Evolutionary conservation across 1,284 basidiomycete genomes (phyloP).

Genomic region (Tilletia setariae): DNA sequence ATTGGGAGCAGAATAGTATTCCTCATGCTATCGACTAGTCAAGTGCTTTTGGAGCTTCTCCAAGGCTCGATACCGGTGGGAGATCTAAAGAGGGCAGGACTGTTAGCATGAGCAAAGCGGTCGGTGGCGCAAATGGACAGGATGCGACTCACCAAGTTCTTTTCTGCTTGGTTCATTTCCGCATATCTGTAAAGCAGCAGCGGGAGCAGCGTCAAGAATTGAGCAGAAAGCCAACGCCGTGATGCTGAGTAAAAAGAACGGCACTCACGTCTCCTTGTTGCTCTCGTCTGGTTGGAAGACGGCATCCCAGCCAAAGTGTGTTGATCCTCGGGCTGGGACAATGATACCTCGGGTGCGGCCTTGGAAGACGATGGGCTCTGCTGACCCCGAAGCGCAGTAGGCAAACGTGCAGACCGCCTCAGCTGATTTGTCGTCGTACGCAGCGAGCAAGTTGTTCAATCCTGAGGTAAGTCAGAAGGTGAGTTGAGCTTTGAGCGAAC

Average conservation of each 20-base stretch:
- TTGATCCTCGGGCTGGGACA: conserved; percentile 76
- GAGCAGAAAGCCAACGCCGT: no score
- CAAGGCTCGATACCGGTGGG: conserved; percentile 83
- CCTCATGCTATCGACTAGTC: not conserved
- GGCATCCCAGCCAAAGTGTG: conserved; percentile 83
- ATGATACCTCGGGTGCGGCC: conserved; percentile 83
- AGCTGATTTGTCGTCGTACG: conserved; percentile 76
- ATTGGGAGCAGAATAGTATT: no score
- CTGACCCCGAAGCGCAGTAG: conserved; percentile 62
- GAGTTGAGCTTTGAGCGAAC: not conserved
- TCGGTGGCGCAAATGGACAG: not conserved
- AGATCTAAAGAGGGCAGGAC: conserved; percentile 51
- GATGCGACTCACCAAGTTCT: conserved; percentile 63
- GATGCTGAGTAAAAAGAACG: not conserved
- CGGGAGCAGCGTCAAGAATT: conserved; percentile 19
- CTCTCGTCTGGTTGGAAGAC: conserved; percentile 73
- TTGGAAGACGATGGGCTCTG: conserved; percentile 68
- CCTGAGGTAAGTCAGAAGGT: conserved; percentile 59
- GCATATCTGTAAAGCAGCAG: conserved; percentile 59
- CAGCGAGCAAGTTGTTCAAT: conserved; percentile 77
- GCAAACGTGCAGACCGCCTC: conserved; percentile 94
- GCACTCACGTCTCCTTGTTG: conserved; percentile 67
- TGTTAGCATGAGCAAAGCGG: not conserved
- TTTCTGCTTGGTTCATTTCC: conserved; percentile 82
- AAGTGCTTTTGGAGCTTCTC: conserved; percentile 74